These are phyloP conservation scores for Rhodotorula sp. DNA, from an alignment of 1,284 basidiomycete genomes.

Conservation along the genomic window DNA sequence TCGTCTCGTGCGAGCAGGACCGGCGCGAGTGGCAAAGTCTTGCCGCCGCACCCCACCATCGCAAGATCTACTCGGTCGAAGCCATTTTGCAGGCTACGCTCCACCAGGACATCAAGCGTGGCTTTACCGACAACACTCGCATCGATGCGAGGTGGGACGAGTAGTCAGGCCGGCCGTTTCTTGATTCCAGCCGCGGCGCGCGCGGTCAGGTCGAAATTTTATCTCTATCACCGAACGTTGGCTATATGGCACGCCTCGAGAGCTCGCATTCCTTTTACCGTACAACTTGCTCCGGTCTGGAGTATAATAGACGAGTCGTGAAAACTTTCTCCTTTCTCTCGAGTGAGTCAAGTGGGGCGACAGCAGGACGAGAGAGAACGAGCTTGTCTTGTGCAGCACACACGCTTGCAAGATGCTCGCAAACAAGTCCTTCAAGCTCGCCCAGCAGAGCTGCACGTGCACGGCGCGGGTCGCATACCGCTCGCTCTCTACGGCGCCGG, in stretches of 20 bases:
- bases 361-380: not conserved
- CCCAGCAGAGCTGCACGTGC: slow-evolving; percentile 3
- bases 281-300: too few relatives aligned
- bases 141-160: slow-evolving; percentile 21
- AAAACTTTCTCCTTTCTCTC: too few relatives aligned
- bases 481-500: slow-evolving; percentile 26
- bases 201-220: too few relatives aligned
- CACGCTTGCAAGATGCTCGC: slow-evolving; percentile 16
- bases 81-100: slow-evolving; percentile 29
- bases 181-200: too few relatives aligned
- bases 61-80: slow-evolving; percentile 32
- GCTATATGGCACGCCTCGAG: too few relatives aligned
- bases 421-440: not conserved
- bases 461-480: slow-evolving; percentile 14
- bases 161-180: not conserved
- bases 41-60: slow-evolving; percentile 5
- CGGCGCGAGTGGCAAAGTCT: slow-evolving; percentile 34
- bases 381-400: not conserved
- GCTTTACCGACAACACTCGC: slow-evolving; percentile 14
- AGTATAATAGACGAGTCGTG: too few relatives aligned
- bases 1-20: slow-evolving; percentile 24
- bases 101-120: slow-evolving; percentile 19
- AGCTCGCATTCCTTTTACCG: too few relatives aligned
- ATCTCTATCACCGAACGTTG: too few relatives aligned
- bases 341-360: too few relatives aligned